Evolutionary conservation across 2,329 filamentous ascomycete species (phyloP).

Genomic region (Rhinocladiella mackenziei): DNA sequence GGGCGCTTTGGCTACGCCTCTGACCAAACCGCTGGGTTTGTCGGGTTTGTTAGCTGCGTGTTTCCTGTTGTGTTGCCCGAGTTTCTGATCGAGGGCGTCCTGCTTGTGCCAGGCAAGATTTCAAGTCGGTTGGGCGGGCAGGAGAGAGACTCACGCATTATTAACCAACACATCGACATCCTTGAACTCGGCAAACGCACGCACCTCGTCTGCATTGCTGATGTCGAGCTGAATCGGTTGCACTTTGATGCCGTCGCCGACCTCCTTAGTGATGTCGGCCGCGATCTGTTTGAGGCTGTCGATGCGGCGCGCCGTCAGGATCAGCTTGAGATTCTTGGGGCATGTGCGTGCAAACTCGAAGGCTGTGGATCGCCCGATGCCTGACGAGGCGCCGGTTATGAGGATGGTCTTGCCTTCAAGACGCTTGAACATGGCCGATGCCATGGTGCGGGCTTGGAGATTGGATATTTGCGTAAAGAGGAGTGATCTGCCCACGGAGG

Average conservation of each 20-base stretch:
- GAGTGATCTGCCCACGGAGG: neutral
- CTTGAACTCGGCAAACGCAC: constrained; percentile 72
- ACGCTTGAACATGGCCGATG: constrained; percentile 69
- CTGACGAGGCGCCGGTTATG: constrained; percentile 87
- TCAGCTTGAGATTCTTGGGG: constrained; percentile 72
- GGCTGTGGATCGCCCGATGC: constrained; percentile 71
- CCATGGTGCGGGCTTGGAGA: constrained; percentile 47
- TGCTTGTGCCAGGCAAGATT: neutral
- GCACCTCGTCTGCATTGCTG: constrained; percentile 70
- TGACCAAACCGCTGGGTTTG: constrained; percentile 64
- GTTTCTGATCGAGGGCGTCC: neutral
- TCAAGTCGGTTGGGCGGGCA: neutral
- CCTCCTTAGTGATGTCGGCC: constrained; percentile 68
- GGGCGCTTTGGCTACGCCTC: constrained; percentile 79
- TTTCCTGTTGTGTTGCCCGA: constrained; percentile 15
- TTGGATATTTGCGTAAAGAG: neutral
- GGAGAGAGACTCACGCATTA: constrained; percentile 58
- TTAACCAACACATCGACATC: constrained; percentile 88
- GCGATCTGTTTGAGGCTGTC: constrained; percentile 74
- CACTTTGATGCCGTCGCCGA: constrained; percentile 75
- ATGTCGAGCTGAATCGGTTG: constrained; percentile 81
- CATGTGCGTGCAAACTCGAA: constrained; percentile 87
- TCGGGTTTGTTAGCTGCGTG: constrained; percentile 45
- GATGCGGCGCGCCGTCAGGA: constrained; percentile 81
- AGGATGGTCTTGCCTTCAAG: constrained; percentile 89